Evolutionary conservation across 768 basidiomycete genomes (phyloP), one percentile per base, ranked within the genome.

Genomic region (Multifurca ochricompacta): DNA sequence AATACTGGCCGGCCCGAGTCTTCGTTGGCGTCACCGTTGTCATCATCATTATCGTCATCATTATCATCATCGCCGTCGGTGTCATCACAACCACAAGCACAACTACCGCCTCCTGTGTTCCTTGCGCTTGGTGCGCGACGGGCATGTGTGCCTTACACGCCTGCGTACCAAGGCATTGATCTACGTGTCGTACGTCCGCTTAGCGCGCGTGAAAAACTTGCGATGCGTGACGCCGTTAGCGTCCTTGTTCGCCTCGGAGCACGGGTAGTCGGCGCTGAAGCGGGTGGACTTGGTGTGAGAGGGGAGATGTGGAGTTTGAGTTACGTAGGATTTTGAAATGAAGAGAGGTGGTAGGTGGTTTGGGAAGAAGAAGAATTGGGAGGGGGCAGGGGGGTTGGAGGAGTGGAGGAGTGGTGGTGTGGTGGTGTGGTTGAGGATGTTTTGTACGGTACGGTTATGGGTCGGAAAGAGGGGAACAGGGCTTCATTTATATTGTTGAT

Each of bases 281-380:
- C 51, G 16, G 47, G 41, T 3, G 51, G 53, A 10, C 44, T 51
- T 9, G 56, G 44, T 11, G 59, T 53, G 32, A 39, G 50, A 36
- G 57, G 57, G 27, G 59, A 60, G 52, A 60, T 60, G 59, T 60
- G 56, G 59, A 60, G 59, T 32, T 49, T 59, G 60, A 61, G 60
- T 41, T 61, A 59, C 14, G 58, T 61, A 2, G 58, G 58, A 8
- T 61, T 61, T 52, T 59, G 51, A 41, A 23, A 41, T 18, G 27
- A 3, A 21, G 7, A 4, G 23, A 35, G 4, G 13, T 48, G 13
- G 10, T 48, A 14, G 19, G 19, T 48, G 23, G n/a, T n/a, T n/a
- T n/a, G n/a, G n/a, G n/a, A n/a, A n/a, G n/a, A n/a, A n/a, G n/a
- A n/a, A n/a, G n/a, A n/a, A n/a, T n/a, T n/a, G n/a, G n/a, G n/a